Percentiles rank a stretch among this genome's conserved stretches.
Evolutionary conservation across 306 rosid species (phyloP).

Genomic region (Mimosa pudica): DNA sequence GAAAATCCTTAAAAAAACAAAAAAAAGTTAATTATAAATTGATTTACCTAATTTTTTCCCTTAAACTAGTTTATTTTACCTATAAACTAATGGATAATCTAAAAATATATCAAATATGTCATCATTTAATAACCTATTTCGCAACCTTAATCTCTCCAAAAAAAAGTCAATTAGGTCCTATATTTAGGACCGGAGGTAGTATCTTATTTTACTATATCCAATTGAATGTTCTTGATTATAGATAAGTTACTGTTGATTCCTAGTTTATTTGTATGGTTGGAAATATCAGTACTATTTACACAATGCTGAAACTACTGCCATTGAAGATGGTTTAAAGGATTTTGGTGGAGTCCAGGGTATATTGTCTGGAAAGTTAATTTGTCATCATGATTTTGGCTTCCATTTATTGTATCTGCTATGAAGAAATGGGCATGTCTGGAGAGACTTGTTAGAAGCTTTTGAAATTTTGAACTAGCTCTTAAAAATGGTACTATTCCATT

Average conservation of each 20-base stretch:
- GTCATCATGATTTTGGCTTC: not conserved
- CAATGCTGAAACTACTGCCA: not conserved
- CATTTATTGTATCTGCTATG: not conserved
- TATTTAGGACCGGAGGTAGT: no score
- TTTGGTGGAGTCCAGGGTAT: conserved; percentile 29
- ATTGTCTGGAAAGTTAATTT: conserved; percentile 8
- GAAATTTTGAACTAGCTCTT: not conserved
- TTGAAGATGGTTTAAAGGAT: conserved; percentile 2
- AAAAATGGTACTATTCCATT: not conserved
- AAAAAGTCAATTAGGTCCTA: no score
- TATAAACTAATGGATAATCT: no score
- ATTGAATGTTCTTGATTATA: not conserved
- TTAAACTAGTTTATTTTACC: no score
- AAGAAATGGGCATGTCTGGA: not conserved
- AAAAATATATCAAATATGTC: no score
- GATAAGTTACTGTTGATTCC: not conserved
- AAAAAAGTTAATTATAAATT: no score
- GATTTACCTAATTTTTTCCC: no score
- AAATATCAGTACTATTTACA: conserved; percentile 9
- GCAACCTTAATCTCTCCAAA: no score
- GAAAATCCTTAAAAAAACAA: no score
- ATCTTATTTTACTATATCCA: not conserved
- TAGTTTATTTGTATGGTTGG: conserved; percentile 12
- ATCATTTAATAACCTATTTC: no score
- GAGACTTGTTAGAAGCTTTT: conserved; percentile 3